These are phyloP conservation scores for Saprolegnia diclina DNA, from an alignment of 352 stramenopile species.

Conservation along the genomic window DNA sequence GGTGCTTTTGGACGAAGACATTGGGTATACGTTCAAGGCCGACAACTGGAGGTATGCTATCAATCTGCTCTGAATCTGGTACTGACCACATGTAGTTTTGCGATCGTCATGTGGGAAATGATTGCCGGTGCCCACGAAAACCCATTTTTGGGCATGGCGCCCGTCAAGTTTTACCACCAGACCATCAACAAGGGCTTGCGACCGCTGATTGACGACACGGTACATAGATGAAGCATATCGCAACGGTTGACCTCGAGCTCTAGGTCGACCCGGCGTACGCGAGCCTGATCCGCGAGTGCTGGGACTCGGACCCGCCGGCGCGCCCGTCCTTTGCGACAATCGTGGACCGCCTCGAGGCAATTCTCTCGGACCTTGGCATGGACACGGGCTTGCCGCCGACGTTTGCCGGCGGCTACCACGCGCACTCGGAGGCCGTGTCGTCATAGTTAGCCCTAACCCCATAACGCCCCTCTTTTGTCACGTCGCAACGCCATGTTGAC, in stretches of 20 bases:
- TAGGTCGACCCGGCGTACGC: constrained; percentile 62
- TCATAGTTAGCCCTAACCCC: not conserved
- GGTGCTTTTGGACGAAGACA: constrained; percentile 80
- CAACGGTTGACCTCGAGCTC: not conserved
- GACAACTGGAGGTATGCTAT: constrained; percentile 80
- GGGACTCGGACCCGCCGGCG: constrained; percentile 67
- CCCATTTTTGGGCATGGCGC: constrained; percentile 84
- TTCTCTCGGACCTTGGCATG: constrained; percentile 60
- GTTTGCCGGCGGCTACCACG: constrained; percentile 79
- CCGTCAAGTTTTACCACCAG: constrained; percentile 89
- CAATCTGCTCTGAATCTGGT: not conserved
- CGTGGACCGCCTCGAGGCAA: constrained; percentile 62
- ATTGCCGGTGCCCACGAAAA: constrained; percentile 74
- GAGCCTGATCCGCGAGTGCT: constrained; percentile 74
- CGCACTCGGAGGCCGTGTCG: not conserved
- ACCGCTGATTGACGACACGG: constrained; percentile 55
- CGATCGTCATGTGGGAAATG: constrained; percentile 89
- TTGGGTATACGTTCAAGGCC: constrained; percentile 85
- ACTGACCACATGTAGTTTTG: constrained; percentile 46
- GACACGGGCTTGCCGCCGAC: constrained; percentile 80
- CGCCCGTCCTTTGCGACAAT: constrained; percentile 75
- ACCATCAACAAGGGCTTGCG: constrained; percentile 72
- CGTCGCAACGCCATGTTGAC: no score
- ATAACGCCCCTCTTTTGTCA: no score
- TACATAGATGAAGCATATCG: not conserved